Base-by-base conservation (phyloP, 768 basidiomycete genomes). In the Suillus brevipes region DNA sequence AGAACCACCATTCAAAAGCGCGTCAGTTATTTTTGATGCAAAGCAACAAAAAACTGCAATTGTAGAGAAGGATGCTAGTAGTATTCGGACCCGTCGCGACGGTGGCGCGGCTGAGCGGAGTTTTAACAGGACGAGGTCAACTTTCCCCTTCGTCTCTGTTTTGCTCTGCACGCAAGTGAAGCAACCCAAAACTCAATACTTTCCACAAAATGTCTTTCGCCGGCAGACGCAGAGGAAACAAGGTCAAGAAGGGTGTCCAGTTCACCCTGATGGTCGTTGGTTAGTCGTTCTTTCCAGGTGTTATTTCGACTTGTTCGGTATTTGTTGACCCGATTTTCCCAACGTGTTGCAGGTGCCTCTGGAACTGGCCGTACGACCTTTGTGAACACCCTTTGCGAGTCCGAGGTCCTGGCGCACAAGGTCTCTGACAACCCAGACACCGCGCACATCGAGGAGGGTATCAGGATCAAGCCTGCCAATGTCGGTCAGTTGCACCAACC, bases 341-440 rank as follows among this genome's bases (percentile, higher is more conserved):
- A 53, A 58, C 62, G 53, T 63, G 61, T 65, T 45, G 36, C 71
- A 98, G 97, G 97, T 82, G 92, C 95, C 65, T 97, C 95, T 79
- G 97, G 97, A 53, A 97, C 95, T 61, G 95, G 95, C 67, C 92
- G 95, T 64, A 99, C 97, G 64, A 99, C 97, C 64, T 99, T 99
- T 73, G 95, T 99, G 76, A 99, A 99, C 84, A 99, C 97, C 59
- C 92, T 99, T 65, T 97, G 95, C 84, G 97, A 99, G 82, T 90
- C 91, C 42, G 92, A 95, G 71, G 94, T 98, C 25, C 83, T 98
- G 60, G 74, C 84, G 6, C 96, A 98, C 84, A 95, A 95, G 79
- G 82, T 92, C 59, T 88, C 86, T 65, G 92, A 94, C 74, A 85
- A 85, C 68, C 92, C 96, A 13, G 90, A 91, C 71, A 85, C 86